Conservation (phyloP, 768 basidiomycete genomes). For the Butyriboletus loyo region DNA sequence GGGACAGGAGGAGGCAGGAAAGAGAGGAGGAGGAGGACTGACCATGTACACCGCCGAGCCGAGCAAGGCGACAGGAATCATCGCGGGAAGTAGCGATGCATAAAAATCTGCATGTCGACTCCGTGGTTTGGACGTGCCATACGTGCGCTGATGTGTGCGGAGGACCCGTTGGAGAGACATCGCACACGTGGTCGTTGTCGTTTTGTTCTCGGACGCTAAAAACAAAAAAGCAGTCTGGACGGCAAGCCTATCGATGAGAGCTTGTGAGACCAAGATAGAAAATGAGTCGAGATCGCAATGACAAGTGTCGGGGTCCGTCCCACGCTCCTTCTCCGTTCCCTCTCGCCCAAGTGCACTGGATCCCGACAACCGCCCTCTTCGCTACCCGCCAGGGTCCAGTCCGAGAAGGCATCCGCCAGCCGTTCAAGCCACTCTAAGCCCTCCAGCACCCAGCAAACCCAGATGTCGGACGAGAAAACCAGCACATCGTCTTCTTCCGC, state of each 20-base stretch:
- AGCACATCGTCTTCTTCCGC: neutral
- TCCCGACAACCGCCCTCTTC: slow-evolving; percentile 6
- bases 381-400: neutral
- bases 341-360: slow-evolving; percentile 6
- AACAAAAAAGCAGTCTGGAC: too few relatives aligned
- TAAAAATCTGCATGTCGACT: slow-evolving; percentile 68
- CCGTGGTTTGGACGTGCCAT: slow-evolving; percentile 12
- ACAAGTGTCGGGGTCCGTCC: neutral
- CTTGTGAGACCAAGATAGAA: slow-evolving; percentile 17
- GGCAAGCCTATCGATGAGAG: neutral
- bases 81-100: slow-evolving; percentile 63
- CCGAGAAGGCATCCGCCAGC: neutral
- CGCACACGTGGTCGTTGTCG: neutral
- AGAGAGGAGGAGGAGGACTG: slow-evolving; percentile 16
- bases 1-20: neutral
- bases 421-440: neutral
- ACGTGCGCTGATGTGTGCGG: slow-evolving; percentile 2
- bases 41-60: slow-evolving; percentile 81
- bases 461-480: slow-evolving; percentile 26
- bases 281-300: slow-evolving; percentile 6
- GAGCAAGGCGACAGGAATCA: slow-evolving; percentile 74
- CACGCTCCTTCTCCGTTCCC: neutral
- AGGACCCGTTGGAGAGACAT: neutral
- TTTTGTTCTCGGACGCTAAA: too few relatives aligned
- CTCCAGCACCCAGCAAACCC: neutral